A percentile compares a stretch with the other conserved stretches of the same genome.
phyloP scores from a whole-genome alignment of 1,284 basidiomycete species.

The Pseudozyma tsukubaensis region DNA sequence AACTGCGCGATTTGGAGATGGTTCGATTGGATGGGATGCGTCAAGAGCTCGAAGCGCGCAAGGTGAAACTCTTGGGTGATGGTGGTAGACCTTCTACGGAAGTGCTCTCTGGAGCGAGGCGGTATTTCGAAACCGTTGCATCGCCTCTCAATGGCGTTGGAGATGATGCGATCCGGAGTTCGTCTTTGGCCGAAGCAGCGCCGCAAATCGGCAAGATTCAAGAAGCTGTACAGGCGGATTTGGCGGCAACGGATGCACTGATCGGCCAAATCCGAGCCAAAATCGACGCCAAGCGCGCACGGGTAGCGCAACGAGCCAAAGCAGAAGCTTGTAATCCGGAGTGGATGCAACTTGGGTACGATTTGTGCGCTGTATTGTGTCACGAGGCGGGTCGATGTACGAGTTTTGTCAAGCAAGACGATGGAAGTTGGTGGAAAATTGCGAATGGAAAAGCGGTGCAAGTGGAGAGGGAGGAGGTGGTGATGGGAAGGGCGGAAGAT shows the following conservation, averaged over 20 bases:
- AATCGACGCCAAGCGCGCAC: constrained; percentile 31
- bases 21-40: constrained; percentile 17
- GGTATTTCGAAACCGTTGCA: constrained; percentile 42
- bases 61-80: constrained; percentile 32
- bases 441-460: constrained; percentile 8
- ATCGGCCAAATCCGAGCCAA: constrained; percentile 24
- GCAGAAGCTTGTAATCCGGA: constrained; percentile 38
- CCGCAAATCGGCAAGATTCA: constrained; percentile 33
- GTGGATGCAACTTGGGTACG: constrained; percentile 43
- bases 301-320: constrained; percentile 22
- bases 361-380: constrained; percentile 38
- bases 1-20: constrained; percentile 34
- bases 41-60: constrained; percentile 31
- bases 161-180: constrained; percentile 22
- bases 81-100: constrained; percentile 12
- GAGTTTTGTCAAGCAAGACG: constrained; percentile 34
- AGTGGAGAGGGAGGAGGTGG: constrained; percentile 28
- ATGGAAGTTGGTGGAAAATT: constrained; percentile 40
- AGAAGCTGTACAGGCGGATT: constrained; percentile 24
- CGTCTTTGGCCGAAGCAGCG: constrained; percentile 30
- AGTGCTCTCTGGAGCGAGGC: constrained; percentile 27
- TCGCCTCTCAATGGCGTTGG: background rate
- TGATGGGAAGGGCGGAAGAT: constrained; percentile 31
- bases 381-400: constrained; percentile 23
- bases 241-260: constrained; percentile 23